Evolutionary conservation across 768 basidiomycete genomes (phyloP), one percentile per base, ranked within the genome.

Genomic region (Cyclocybe cylindracea): DNA sequence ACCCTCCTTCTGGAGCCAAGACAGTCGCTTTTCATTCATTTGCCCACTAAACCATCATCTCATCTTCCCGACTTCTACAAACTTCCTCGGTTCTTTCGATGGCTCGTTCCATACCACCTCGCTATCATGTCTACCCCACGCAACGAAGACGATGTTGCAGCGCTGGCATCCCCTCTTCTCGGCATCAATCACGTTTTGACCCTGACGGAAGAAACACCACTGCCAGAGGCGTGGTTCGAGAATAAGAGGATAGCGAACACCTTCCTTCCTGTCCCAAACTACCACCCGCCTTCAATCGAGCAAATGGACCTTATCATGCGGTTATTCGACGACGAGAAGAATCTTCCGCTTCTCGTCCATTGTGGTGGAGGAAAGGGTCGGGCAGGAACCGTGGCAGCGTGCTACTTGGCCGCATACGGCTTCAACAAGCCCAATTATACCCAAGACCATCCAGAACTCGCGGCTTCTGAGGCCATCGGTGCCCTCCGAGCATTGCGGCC

Each of bases 321-420:
- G 10, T 59, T 83, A 10, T 66, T 82, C 24, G 67, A 73, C 5
- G 76, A 82, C 49, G 64, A 68, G 10, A 58, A 61, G 33, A 80
- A 80, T 10, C 62, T 77, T 1, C 82, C 83, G 0, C 56, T 83
- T 7, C 66, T 85, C 10, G 67, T 85, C 2, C 83, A 85, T 54
- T 85, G 84, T 58, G 83, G 81, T 4, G 84, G 82, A 5, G 84
- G 84, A 2, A 84, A 83, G 54, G 84, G 84, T 0, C 75, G 83
- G 8, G 82, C 83, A 18, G 84, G 84, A 11, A 84, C 81, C 1
- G 79, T 85, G 0, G 77, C 79, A 5, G 84, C 83, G 0, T 83
- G 83, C 54, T 84, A 82, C 55, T 68, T 86, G 42, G 75, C 75
- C 24, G 82, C 82, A 0, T 82, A 73, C 59, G 82, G 84, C 1